Evolutionary conservation across 768 basidiomycete species (phyloP).

Genomic region (Saitozyma podzolica): DNA sequence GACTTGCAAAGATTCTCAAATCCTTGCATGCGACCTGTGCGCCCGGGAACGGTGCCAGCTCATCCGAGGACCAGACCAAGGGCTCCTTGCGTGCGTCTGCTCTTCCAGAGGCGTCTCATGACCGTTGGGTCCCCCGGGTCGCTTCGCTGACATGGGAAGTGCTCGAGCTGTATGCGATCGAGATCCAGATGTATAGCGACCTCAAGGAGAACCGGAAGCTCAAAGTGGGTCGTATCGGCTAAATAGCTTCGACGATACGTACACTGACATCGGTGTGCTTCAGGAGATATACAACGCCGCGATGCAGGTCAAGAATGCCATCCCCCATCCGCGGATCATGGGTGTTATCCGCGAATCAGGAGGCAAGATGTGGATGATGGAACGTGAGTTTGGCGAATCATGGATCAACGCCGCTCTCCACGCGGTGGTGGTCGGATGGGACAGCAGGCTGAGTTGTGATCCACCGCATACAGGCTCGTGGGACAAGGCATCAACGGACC

Average conservation of each 20-base stretch:
- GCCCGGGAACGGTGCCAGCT: constrained; percentile 38
- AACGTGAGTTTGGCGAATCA: constrained; percentile 62
- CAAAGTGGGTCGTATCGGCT: constrained; percentile 60
- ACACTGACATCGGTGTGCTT: constrained; percentile 3
- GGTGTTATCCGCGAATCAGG: constrained; percentile 99
- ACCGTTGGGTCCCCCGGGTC: not conserved
- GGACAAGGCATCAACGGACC: constrained; percentile 94
- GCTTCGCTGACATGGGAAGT: constrained; percentile 51
- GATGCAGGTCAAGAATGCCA: constrained; percentile 87
- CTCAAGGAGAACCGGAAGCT: constrained; percentile 93
- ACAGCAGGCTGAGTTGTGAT: not conserved
- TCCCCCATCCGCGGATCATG: constrained; percentile 97
- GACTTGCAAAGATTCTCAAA: constrained; percentile 39
- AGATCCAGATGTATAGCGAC: constrained; percentile 99
- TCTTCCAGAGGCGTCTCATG: not conserved
- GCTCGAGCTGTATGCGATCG: constrained; percentile 94
- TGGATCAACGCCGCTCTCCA: not conserved
- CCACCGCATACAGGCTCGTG: constrained; percentile 69
- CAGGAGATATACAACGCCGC: constrained; percentile 98
- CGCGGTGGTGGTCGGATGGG: not conserved
- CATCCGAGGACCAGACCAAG: constrained; percentile 68
- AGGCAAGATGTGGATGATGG: constrained; percentile 99
- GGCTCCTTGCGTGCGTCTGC: constrained; percentile 67
- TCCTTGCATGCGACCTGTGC: constrained; percentile 49
- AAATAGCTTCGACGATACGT: not conserved